Evolutionary conservation across 768 basidiomycete species (phyloP).

Genomic region (Amanita brunnescens): DNA sequence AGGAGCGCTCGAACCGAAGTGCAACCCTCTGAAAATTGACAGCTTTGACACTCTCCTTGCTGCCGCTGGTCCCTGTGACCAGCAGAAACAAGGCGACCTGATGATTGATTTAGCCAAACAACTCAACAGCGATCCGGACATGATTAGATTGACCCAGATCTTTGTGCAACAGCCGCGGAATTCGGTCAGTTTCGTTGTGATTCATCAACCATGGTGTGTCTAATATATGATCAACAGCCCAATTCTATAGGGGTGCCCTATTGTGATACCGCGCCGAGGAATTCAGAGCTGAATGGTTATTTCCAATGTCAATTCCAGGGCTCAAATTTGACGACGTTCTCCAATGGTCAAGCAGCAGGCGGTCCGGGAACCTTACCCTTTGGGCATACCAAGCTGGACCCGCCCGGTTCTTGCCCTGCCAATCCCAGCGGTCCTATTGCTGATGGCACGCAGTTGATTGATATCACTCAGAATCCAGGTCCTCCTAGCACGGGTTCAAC

Average conservation of each 20-base stretch:
- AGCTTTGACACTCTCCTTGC: constrained; percentile 56
- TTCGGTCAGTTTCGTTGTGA: constrained; percentile 25
- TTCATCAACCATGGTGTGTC: not conserved
- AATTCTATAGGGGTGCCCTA: constrained; percentile 36
- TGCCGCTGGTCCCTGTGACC: constrained; percentile 42
- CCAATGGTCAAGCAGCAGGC: constrained; percentile 34
- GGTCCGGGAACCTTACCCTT: constrained; percentile 44
- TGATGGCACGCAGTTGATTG: constrained; percentile 36
- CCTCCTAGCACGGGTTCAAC: constrained; percentile 7
- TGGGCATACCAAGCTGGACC: constrained; percentile 30
- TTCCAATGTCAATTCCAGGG: constrained; percentile 54
- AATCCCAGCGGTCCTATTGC: constrained; percentile 37
- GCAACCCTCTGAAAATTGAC: constrained; percentile 47
- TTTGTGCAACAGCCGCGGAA: constrained; percentile 53
- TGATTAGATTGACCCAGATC: constrained; percentile 45
- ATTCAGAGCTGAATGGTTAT: constrained; percentile 42
- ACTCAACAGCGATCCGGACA: constrained; percentile 34
- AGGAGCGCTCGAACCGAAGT: constrained; percentile 44
- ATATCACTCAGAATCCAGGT: constrained; percentile 28
- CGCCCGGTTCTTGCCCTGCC: constrained; percentile 44
- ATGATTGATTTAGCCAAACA: constrained; percentile 39
- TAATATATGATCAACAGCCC: constrained; percentile 21
- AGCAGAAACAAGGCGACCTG: constrained; percentile 46
- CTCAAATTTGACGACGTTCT: constrained; percentile 34
- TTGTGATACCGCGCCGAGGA: constrained; percentile 45